Base-by-base conservation (phyloP, 208 protist species). In the Leishmania amazonensis region DNA sequence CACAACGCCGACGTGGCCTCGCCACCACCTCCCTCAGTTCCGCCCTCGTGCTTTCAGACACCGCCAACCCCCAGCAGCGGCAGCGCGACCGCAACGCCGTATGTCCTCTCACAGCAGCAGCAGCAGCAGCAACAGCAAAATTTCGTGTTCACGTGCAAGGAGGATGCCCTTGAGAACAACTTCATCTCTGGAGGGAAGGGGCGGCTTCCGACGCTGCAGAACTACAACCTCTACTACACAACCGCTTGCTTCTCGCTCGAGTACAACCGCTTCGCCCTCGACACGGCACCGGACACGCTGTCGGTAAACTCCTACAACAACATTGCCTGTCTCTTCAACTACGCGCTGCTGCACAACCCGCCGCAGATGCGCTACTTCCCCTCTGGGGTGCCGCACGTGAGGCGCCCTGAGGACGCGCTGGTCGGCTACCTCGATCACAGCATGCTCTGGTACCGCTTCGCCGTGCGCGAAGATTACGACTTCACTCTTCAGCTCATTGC, bases 381-480 rank as follows among this genome's bases (percentile, higher is more conserved):
- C 15, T 76, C 76, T 31, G 65, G 74, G 31, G 82, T 83, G 21
- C 40, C 84, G 15, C 73, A 77, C 58, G 83, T 94, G 54, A 88
- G 90, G 19, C 83, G 74, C 47, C 67, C 82, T 21, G 75, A 86
- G 47, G 90, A 94, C 40, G 77, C 83, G 42, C 80, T 93, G 54
- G 84, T 87, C 13, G 85, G 88, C 51, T 90, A 89, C 81, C 72
- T 83, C 8, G 89, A 83, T 6, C 65, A 80, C 64, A 85, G 81
- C 62, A 92, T 94, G 85, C 85, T 96, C 73, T 94, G 88, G 83
- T 98, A 96, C 80, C 91, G 93, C 57, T 97, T 98, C 60, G 86
- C 87, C 68, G 90, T 97, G 13, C 93, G 94, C 5, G 94, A 98
- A 78, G 95, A 98, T 83, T 98, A 97, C 87, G 95, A 98, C 85